phyloP scores from a whole-genome alignment of 441 rosid species.

The Dalechampia spathulata region DNA sequence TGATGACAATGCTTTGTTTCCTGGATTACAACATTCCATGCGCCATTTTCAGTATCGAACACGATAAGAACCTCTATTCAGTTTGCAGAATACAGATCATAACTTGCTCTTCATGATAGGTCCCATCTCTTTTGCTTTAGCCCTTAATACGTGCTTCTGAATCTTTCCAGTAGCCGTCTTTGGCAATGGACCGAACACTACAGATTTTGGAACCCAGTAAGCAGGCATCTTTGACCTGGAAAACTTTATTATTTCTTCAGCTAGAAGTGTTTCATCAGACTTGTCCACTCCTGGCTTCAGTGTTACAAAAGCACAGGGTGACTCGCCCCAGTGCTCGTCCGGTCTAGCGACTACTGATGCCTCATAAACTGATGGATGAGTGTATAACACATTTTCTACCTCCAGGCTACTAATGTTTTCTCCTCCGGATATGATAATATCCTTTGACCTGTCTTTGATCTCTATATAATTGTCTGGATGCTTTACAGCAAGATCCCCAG shows the following conservation, averaged over 20 bases:
- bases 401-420: conserved; percentile 92
- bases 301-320: conserved; percentile 84
- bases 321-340: conserved; percentile 81
- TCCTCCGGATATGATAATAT: conserved; percentile 84
- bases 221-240: conserved; percentile 60
- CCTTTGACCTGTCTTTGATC: conserved; percentile 85
- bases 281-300: conserved; percentile 47
- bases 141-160: conserved; percentile 71
- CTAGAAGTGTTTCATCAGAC: conserved; percentile 27
- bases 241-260: conserved; percentile 60
- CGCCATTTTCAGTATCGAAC: neutral
- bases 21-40: neutral
- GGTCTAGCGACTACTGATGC: conserved; percentile 83
- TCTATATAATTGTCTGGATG: conserved; percentile 83
- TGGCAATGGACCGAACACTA: conserved; percentile 70
- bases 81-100: conserved; percentile 16
- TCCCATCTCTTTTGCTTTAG: conserved; percentile 76
- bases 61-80: neutral
- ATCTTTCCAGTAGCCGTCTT: conserved; percentile 91
- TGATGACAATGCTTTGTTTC: neutral
- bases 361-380: conserved; percentile 71
- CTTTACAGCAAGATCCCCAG: conserved; percentile 84
- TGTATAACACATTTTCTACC: conserved; percentile 57
- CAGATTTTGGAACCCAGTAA: conserved; percentile 82
- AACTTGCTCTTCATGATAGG: conserved; percentile 55